A percentile compares a stretch with the other conserved stretches of the same genome.
phyloP scores from a whole-genome alignment of 768 basidiomycete genomes.

The Psilocybe sp. region DNA sequence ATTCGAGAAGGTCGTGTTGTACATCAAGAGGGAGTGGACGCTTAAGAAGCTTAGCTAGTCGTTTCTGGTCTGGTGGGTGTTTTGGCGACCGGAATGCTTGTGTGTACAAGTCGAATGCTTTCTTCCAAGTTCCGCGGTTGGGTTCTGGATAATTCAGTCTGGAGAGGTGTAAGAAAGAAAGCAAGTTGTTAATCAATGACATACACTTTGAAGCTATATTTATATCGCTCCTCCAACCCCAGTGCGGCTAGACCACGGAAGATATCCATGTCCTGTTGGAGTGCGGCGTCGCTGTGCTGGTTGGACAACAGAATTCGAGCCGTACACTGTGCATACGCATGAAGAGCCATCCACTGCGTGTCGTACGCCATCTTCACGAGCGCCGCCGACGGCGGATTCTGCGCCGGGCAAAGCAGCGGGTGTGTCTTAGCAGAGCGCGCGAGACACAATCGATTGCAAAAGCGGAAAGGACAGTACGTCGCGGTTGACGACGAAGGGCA shows the following conservation, averaged over 20 bases:
- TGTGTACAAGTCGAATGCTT: constrained; percentile 54
- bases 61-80: constrained; percentile 48
- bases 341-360: constrained; percentile 72
- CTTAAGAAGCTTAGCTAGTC: constrained; percentile 51
- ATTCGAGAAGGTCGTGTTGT: constrained; percentile 62
- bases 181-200: constrained; percentile 14
- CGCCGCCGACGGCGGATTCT: constrained; percentile 66
- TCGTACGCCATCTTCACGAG: constrained; percentile 59
- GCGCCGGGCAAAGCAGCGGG: constrained; percentile 68
- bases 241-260: constrained; percentile 66
- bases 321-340: constrained; percentile 68
- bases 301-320: constrained; percentile 58
- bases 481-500: constrained; percentile 46
- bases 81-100: constrained; percentile 64
- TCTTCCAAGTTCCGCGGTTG: constrained; percentile 65
- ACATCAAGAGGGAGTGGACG: constrained; percentile 49
- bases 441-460: constrained; percentile 80
- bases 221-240: constrained; percentile 69
- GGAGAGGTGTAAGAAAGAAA: constrained; percentile 2
- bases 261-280: constrained; percentile 51
- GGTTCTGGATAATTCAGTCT: constrained; percentile 42
- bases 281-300: constrained; percentile 42
- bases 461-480: constrained; percentile 58
- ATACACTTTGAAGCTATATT: constrained; percentile 47
- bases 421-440: constrained; percentile 63